Evolutionary conservation across 1,284 basidiomycete species (phyloP).

Genomic region (Apiotrichum veenhuisii): DNA sequence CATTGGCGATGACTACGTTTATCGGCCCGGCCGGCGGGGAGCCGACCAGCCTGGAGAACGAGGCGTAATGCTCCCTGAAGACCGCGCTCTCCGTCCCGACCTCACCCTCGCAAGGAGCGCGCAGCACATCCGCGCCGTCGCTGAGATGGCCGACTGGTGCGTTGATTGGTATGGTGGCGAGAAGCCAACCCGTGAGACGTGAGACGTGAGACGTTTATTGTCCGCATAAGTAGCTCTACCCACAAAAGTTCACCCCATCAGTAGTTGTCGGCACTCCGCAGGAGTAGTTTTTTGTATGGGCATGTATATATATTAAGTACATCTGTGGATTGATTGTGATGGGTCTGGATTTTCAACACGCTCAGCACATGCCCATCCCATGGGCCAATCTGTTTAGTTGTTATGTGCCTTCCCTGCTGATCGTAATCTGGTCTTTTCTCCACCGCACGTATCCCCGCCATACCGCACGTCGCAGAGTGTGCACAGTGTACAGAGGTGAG

Average conservation of each 20-base stretch:
- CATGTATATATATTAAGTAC: too few relatives aligned
- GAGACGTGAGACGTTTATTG: background rate
- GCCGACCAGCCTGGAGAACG: background rate
- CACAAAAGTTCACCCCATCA: too few relatives aligned
- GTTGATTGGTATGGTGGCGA: slow-evolving; percentile 39
- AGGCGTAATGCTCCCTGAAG: slow-evolving; percentile 9
- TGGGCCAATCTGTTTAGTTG: too few relatives aligned
- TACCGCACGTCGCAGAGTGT: too few relatives aligned
- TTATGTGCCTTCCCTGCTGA: background rate
- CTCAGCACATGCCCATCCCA: too few relatives aligned
- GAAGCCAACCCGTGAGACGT: slow-evolving; percentile 7
- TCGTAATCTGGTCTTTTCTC: background rate
- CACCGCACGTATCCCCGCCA: too few relatives aligned
- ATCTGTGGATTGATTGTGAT: too few relatives aligned
- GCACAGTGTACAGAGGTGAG: too few relatives aligned
- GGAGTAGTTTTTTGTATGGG: too few relatives aligned
- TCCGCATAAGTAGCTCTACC: too few relatives aligned
- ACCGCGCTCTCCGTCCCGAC: slow-evolving; percentile 31
- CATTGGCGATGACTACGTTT: slow-evolving; percentile 24
- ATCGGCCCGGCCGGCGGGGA: slow-evolving; percentile 10
- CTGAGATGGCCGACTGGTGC: slow-evolving; percentile 38
- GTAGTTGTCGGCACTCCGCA: too few relatives aligned
- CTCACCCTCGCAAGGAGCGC: slow-evolving; percentile 39
- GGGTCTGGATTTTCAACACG: too few relatives aligned
- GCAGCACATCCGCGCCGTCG: slow-evolving; percentile 31